Evolutionary conservation across 2,329 filamentous ascomycete genomes (phyloP).

Genomic region (Aspergillus neotritici): DNA sequence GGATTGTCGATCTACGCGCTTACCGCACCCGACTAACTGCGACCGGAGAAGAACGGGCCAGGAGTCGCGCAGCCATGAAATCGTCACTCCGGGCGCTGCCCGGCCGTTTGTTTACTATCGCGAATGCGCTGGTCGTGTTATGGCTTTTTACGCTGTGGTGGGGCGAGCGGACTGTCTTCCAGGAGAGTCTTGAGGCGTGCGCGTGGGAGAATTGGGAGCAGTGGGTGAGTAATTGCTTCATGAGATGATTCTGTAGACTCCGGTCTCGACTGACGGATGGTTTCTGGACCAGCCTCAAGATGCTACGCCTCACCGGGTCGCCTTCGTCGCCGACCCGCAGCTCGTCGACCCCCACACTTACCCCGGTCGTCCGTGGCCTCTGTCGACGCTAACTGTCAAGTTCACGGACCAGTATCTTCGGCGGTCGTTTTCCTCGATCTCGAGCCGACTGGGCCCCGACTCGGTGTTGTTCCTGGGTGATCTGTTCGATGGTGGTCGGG

Average conservation of each 20-base stretch:
- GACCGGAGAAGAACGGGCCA: slow-evolving; percentile 4
- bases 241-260: not conserved
- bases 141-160: slow-evolving; percentile 77
- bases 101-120: slow-evolving; percentile 38
- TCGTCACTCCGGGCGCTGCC: slow-evolving; percentile 9
- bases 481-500: slow-evolving; percentile 88
- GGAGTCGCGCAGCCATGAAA: slow-evolving; percentile 14
- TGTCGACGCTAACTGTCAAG: slow-evolving; percentile 59
- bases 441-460: slow-evolving; percentile 71
- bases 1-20: slow-evolving; percentile 14
- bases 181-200: slow-evolving; percentile 64
- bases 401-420: slow-evolving; percentile 89
- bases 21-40: not conserved
- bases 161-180: slow-evolving; percentile 77
- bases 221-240: slow-evolving; percentile 59
- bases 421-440: slow-evolving; percentile 73
- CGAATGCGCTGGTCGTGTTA: slow-evolving; percentile 61
- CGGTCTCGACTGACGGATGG: slow-evolving; percentile 3
- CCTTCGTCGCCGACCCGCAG: slow-evolving; percentile 85
- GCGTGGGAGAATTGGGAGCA: slow-evolving; percentile 84
- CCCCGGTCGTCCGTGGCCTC: slow-evolving; percentile 69
- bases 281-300: slow-evolving; percentile 57
- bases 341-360: slow-evolving; percentile 94
- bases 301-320: slow-evolving; percentile 74
- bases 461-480: slow-evolving; percentile 89